Evolutionary conservation across 177 flowering plant genomes (phyloP).

Genomic region (Telopea speciosissima): DNA sequence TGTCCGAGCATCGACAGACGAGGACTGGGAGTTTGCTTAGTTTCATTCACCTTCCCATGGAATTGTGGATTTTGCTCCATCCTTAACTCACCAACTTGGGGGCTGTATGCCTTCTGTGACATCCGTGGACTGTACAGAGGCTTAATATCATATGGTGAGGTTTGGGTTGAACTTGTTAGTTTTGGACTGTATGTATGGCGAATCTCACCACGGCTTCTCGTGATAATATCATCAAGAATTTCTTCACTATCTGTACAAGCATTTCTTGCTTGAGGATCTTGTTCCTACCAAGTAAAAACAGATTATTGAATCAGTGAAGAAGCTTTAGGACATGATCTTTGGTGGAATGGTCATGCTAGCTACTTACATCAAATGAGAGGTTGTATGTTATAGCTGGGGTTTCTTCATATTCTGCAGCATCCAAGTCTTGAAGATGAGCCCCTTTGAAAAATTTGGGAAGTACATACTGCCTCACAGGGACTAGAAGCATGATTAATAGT

Average conservation of each 20-base stretch:
- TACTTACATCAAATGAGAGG: conserved; percentile 59
- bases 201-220: conserved; percentile 91
- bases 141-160: conserved; percentile 36
- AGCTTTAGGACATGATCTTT: conserved; percentile 1
- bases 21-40: conserved; percentile 51
- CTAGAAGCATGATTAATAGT: conserved; percentile 85
- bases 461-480: conserved; percentile 79
- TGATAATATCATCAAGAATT: conserved; percentile 70
- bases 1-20: conserved; percentile 47
- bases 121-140: conserved; percentile 46
- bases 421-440: conserved; percentile 91
- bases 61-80: conserved; percentile 29
- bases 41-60: conserved; percentile 26
- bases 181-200: conserved; percentile 66
- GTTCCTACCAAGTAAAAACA: conserved; percentile 38
- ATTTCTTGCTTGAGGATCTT: conserved; percentile 33
- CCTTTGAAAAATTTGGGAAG: conserved; percentile 88
- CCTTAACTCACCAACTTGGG: conserved; percentile 34
- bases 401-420: conserved; percentile 96
- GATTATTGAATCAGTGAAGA: not conserved
- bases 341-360: conserved; percentile 3
- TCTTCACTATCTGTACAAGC: conserved; percentile 43
- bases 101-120: conserved; percentile 36
- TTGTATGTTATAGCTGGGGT: conserved; percentile 63
- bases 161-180: conserved; percentile 56